phyloP scores from a whole-genome alignment of 2,329 filamentous ascomycete genomes.

The Aspergillus alliaceus region DNA sequence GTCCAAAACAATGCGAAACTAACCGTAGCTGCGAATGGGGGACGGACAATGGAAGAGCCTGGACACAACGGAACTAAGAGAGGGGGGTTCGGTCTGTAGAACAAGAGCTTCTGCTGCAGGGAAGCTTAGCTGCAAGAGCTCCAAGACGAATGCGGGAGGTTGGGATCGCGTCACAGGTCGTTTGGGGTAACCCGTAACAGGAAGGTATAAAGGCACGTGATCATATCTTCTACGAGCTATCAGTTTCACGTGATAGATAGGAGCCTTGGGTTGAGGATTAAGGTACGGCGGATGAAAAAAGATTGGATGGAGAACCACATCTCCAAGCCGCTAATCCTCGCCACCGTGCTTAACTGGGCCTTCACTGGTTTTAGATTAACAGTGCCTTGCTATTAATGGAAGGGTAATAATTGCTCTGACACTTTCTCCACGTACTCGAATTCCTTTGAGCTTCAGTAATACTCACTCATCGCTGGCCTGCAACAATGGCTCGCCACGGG shows the following conservation, averaged over 20 bases:
- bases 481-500: constrained; percentile 61
- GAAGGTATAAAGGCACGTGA: constrained; percentile 20
- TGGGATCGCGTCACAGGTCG: constrained; percentile 22
- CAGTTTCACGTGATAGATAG: constrained; percentile 11
- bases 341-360: neutral
- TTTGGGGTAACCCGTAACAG: constrained; percentile 28
- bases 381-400: constrained; percentile 16
- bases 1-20: constrained; percentile 1
- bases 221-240: neutral
- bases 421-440: constrained; percentile 23
- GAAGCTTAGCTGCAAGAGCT: constrained; percentile 15
- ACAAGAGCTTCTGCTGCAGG: neutral
- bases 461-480: constrained; percentile 54
- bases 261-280: neutral
- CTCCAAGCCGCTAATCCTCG: neutral
- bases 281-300: constrained; percentile 5
- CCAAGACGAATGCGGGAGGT: constrained; percentile 31
- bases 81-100: neutral
- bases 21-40: neutral
- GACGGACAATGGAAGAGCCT: neutral
- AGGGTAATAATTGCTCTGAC: constrained; percentile 23
- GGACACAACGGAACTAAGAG: neutral
- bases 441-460: constrained; percentile 43
- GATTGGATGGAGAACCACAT: neutral
- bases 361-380: neutral